A percentile compares a stretch with the other conserved stretches of the same genome.
Evolutionary conservation across 163 green algal species (phyloP).

Genomic region (Scenedesmus sp.): DNA sequence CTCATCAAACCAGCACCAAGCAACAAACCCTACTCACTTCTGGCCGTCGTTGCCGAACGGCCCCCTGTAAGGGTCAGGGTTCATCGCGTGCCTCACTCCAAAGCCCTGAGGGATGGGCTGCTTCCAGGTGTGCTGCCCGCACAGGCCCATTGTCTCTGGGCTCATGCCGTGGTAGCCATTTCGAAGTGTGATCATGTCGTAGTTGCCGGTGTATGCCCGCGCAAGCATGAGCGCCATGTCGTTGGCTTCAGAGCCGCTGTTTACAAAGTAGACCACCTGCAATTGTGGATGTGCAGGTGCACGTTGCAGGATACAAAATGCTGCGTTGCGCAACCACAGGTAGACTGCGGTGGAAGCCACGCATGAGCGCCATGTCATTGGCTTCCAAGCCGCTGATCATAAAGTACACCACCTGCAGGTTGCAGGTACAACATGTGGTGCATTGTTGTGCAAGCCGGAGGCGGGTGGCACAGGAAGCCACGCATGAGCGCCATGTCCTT

Average conservation of each 20-base stretch:
- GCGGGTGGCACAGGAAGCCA: slow-evolving; percentile 43
- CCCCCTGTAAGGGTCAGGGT: slow-evolving; percentile 95
- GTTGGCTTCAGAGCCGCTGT: slow-evolving; percentile 96
- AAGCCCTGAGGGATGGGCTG: slow-evolving; percentile 82
- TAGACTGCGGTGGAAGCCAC: too few relatives aligned
- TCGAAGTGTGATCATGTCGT: slow-evolving; percentile 92
- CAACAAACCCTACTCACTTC: slow-evolving; percentile 62
- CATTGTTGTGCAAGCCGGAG: too few relatives aligned
- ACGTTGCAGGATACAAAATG: background rate
- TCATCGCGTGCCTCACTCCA: slow-evolving; percentile 91
- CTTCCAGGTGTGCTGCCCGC: slow-evolving; percentile 95
- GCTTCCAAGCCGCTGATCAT: too few relatives aligned
- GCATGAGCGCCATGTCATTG: too few relatives aligned
- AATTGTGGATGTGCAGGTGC: background rate
- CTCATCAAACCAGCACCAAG: background rate
- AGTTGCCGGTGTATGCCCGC: slow-evolving; percentile 89
- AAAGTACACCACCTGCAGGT: too few relatives aligned
- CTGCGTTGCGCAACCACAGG: too few relatives aligned
- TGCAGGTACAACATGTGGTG: too few relatives aligned
- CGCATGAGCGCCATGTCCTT: slow-evolving; percentile 99
- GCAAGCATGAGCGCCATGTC: slow-evolving; percentile 98
- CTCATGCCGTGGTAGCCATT: slow-evolving; percentile 97
- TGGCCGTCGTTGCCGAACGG: slow-evolving; percentile 88
- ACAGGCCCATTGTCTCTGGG: slow-evolving; percentile 90
- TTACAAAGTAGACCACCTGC: slow-evolving; percentile 97